Conservation (phyloP, 208 protist species). For the Kentomonas sorsogonicus region DNA sequence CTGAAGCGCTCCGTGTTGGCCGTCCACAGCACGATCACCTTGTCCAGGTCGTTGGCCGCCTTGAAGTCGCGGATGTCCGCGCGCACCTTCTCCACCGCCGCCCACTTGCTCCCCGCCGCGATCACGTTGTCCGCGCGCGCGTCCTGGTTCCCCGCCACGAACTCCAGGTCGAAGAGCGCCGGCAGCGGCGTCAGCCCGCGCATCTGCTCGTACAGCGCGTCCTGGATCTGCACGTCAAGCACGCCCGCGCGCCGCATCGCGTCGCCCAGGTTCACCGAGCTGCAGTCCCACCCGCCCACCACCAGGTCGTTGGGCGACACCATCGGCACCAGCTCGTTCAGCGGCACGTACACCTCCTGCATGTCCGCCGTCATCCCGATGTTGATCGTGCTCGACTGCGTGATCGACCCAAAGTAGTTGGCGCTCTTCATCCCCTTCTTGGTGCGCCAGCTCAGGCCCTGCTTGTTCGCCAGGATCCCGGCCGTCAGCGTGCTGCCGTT, state of each 20-base stretch:
- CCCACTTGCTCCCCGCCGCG: slow-evolving; percentile 75
- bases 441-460: slow-evolving; percentile 91
- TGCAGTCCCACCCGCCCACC: slow-evolving; percentile 98
- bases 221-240: slow-evolving; percentile 92
- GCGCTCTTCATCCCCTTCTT: slow-evolving; percentile 85
- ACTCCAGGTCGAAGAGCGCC: slow-evolving; percentile 96
- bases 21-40: slow-evolving; percentile 98
- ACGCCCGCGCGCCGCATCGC: slow-evolving; percentile 95
- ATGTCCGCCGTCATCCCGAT: slow-evolving; percentile 88
- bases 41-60: slow-evolving; percentile 89
- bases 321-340: slow-evolving; percentile 95
- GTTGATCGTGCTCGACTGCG: slow-evolving; percentile 94
- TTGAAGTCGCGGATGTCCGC: slow-evolving; percentile 93
- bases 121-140: slow-evolving; percentile 97
- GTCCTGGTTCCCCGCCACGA: slow-evolving; percentile 97
- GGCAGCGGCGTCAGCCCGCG: slow-evolving; percentile 90
- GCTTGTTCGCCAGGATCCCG: slow-evolving; percentile 95
- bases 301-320: slow-evolving; percentile 96
- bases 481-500: slow-evolving; percentile 98
- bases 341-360: slow-evolving; percentile 90
- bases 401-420: slow-evolving; percentile 98
- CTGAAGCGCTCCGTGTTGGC: slow-evolving; percentile 98
- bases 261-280: slow-evolving; percentile 87
- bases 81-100: slow-evolving; percentile 93
- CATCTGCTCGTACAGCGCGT: slow-evolving; percentile 80